Conservation (phyloP, 1,139 yeast genomes). For the Geotrichum phurueaensis region DNA sequence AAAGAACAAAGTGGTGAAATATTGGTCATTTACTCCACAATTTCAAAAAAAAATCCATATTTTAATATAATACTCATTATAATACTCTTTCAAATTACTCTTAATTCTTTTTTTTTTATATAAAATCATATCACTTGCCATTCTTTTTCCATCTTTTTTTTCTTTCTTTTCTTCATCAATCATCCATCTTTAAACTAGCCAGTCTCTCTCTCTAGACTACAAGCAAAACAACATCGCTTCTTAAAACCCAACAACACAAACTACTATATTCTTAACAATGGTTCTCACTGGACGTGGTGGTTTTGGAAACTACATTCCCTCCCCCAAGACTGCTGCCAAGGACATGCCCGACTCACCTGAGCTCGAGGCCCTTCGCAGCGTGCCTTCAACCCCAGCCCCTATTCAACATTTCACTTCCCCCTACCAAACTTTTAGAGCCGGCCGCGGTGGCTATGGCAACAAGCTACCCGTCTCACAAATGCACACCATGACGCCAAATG, state of each 20-base stretch:
- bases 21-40: background rate
- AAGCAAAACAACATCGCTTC: no score
- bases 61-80: no score
- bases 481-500: conserved; percentile 32
- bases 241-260: background rate
- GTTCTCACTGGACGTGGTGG: conserved; percentile 35
- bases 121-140: background rate
- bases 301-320: conserved; percentile 29
- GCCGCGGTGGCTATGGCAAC: conserved; percentile 39
- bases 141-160: no score
- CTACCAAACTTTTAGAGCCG: conserved; percentile 33
- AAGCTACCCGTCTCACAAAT: conserved; percentile 31
- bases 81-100: background rate
- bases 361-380: conserved; percentile 14
- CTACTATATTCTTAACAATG: conserved; percentile 22
- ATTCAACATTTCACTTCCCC: conserved; percentile 36
- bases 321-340: conserved; percentile 16
- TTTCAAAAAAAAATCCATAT: background rate
- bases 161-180: background rate
- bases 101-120: no score
- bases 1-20: background rate
- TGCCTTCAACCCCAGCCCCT: conserved; percentile 34
- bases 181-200: background rate
- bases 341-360: conserved; percentile 16
- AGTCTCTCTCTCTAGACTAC: background rate